phyloP scores from a whole-genome alignment of 2,329 filamentous ascomycete species.

The Diaporthe australafricana region DNA sequence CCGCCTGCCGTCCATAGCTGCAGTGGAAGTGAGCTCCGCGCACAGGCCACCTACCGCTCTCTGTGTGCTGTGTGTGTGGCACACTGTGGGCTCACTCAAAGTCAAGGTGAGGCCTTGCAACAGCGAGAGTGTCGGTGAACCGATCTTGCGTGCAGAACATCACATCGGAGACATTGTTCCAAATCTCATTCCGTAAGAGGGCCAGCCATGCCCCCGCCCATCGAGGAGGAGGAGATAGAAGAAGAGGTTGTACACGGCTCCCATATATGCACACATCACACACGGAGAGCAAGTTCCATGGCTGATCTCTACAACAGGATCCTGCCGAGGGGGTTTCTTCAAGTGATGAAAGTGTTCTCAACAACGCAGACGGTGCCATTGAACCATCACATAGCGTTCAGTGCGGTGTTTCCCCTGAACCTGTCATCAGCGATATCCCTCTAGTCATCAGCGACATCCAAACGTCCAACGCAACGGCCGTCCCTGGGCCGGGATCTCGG shows the following conservation, averaged over 20 bases:
- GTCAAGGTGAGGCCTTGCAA: background rate
- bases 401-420: slow-evolving; percentile 12
- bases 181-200: background rate
- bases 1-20: background rate
- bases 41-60: slow-evolving; percentile 22
- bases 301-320: slow-evolving; percentile 20
- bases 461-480: background rate
- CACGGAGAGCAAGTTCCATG: background rate
- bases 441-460: slow-evolving; percentile 14
- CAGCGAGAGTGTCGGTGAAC: background rate
- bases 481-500: slow-evolving; percentile 2
- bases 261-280: background rate
- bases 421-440: slow-evolving; percentile 33
- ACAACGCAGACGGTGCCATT: background rate
- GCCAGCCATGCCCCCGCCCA: slow-evolving; percentile 18
- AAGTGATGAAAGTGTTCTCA: background rate
- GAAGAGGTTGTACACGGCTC: background rate
- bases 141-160: background rate
- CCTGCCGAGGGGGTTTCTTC: background rate
- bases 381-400: background rate
- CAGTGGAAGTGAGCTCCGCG: slow-evolving; percentile 8
- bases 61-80: background rate
- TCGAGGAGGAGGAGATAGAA: background rate
- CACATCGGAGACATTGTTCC: too few species aligned
- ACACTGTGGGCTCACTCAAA: background rate